Percentiles rank a stretch among this genome's conserved stretches.
Conservation (phyloP, 139 green algal genomes). For the Eudorina sp. region DNA sequence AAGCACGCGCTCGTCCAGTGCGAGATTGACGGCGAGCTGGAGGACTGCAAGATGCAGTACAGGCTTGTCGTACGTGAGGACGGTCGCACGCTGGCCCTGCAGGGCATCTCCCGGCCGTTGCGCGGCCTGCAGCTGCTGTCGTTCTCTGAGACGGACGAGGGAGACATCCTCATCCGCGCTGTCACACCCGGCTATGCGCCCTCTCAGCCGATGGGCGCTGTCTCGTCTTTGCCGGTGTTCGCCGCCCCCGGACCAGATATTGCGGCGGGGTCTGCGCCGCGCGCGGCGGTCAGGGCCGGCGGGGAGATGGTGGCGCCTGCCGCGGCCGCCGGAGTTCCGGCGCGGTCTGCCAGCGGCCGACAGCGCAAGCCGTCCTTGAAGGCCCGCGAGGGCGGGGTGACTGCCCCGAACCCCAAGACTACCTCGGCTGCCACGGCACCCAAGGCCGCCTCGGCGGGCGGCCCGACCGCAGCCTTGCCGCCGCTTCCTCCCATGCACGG, state of each 20-base stretch:
- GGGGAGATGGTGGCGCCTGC: not conserved
- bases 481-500: not conserved
- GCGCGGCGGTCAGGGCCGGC: not conserved
- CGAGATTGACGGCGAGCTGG: conserved; percentile 36
- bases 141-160: not conserved
- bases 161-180: conserved; percentile 17
- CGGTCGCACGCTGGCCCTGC: not conserved
- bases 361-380: conserved; percentile 36
- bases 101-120: conserved; percentile 26
- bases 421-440: too few species aligned
- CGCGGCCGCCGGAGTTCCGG: too few species aligned
- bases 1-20: conserved; percentile 3
- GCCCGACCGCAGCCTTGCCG: not conserved
- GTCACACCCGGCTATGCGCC: not conserved
- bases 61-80: not conserved
- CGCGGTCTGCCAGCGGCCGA: not conserved
- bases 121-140: conserved; percentile 30
- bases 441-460: too few species aligned
- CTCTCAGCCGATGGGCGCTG: not conserved
- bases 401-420: too few species aligned
- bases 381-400: conserved; percentile 11
- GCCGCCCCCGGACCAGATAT: not conserved
- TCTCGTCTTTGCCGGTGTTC: not conserved
- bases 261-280: too few species aligned
- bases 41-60: conserved; percentile 38